phyloP scores from a whole-genome alignment of 2,329 filamentous ascomycete genomes.

The Colletotrichum destructivum region DNA sequence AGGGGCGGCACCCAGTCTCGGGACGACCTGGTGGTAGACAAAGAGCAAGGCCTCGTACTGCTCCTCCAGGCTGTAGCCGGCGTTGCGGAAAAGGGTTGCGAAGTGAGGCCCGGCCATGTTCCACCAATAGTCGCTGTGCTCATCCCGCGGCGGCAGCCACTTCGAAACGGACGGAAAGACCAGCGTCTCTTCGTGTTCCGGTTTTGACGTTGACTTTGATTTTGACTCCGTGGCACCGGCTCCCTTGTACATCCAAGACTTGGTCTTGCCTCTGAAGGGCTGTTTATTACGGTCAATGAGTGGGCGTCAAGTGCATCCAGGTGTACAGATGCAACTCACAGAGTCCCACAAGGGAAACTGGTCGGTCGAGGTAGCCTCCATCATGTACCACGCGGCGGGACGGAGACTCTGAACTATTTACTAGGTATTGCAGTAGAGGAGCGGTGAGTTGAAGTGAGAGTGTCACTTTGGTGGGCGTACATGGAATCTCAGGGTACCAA shows the following conservation, averaged over 20 bases:
- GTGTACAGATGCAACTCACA: no score
- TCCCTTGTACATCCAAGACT: not conserved
- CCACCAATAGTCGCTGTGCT: constrained; percentile 33
- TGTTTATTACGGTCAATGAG: no score
- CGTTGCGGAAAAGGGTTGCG: constrained; percentile 1
- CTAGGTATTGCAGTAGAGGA: no score
- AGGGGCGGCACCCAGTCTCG: not conserved
- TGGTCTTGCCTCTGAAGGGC: no score
- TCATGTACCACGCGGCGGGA: no score
- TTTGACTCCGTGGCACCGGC: not conserved
- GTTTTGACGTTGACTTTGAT: not conserved
- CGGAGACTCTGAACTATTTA: no score
- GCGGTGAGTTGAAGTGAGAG: no score
- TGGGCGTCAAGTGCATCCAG: no score
- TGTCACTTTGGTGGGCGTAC: no score
- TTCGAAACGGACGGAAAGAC: constrained; percentile 11
- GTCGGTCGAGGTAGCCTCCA: no score
- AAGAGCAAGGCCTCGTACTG: constrained; percentile 14
- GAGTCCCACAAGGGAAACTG: no score
- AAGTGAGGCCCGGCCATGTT: constrained; percentile 23
- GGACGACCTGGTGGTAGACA: constrained; percentile 14
- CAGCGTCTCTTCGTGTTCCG: not conserved
- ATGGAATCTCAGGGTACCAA: no score
- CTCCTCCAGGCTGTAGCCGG: constrained; percentile 7
- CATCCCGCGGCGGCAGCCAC: constrained; percentile 19